Evolutionary conservation across 1,284 basidiomycete species (phyloP).

Genomic region (Leccinum pseudoinsigne): DNA sequence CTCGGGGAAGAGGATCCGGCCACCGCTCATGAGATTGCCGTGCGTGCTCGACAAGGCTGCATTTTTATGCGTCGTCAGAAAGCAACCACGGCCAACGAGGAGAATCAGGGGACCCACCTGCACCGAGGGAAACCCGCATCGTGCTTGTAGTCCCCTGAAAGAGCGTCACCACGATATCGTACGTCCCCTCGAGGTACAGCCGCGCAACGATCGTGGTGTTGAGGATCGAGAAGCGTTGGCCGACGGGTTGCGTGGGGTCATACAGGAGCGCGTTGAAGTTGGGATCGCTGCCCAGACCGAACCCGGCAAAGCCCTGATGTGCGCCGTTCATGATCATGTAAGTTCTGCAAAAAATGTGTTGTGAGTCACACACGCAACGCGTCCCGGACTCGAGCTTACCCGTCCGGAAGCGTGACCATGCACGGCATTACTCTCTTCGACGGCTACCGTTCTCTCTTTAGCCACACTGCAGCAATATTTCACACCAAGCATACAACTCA

Average conservation of each 20-base stretch:
- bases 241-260: conserved; percentile 58
- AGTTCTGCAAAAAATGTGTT: conserved; percentile 47
- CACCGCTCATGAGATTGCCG: conserved; percentile 68
- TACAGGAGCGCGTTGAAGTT: conserved; percentile 64
- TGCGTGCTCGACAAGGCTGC: conserved; percentile 71
- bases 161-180: conserved; percentile 46
- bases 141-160: conserved; percentile 53
- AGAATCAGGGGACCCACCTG: conserved; percentile 38
- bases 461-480: background rate
- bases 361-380: background rate
- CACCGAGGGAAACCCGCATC: conserved; percentile 63
- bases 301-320: conserved; percentile 68
- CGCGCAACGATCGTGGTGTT: conserved; percentile 73
- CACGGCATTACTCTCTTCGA: conserved; percentile 74
- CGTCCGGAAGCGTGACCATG: conserved; percentile 65
- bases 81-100: background rate
- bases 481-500: conserved; percentile 29
- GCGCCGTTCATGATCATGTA: conserved; percentile 71
- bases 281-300: conserved; percentile 64
- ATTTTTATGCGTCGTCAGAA: background rate
- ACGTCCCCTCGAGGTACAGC: conserved; percentile 52
- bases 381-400: conserved; percentile 15
- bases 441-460: conserved; percentile 43
- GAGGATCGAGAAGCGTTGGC: conserved; percentile 67
- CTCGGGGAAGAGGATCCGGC: conserved; percentile 65